Percentiles rank a stretch among this genome's conserved stretches.
Conservation (phyloP, 2,329 filamentous ascomycete genomes). For the Penicillium sp. region DNA sequence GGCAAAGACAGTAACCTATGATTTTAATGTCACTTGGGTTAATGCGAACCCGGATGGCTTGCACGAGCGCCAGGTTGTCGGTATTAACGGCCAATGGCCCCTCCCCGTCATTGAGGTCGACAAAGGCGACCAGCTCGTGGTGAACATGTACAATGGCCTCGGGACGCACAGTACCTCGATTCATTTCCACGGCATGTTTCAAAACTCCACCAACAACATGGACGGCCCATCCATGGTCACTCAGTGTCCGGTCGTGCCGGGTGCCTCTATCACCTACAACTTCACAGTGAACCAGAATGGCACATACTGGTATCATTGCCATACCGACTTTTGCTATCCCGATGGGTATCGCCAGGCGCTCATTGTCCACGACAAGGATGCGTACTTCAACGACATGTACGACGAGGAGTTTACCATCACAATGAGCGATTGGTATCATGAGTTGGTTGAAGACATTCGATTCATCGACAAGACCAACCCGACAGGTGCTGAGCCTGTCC, state of each 20-base stretch:
- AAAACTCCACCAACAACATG: conserved; percentile 69
- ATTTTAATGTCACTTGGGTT: conserved; percentile 53
- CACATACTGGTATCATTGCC: conserved; percentile 63
- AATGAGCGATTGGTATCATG: conserved; percentile 69
- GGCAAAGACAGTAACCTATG: conserved; percentile 31
- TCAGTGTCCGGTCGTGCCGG: conserved; percentile 43
- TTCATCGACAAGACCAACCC: conserved; percentile 44
- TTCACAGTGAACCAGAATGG: conserved; percentile 57
- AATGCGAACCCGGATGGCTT: conserved; percentile 52
- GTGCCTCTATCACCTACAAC: conserved; percentile 53
- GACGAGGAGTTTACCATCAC: conserved; percentile 59
- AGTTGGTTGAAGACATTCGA: conserved; percentile 52
- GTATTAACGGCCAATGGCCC: conserved; percentile 70
- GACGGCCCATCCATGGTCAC: conserved; percentile 64
- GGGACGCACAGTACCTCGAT: conserved; percentile 59
- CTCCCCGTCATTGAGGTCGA: conserved; percentile 67
- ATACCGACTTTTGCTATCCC: conserved; percentile 58
- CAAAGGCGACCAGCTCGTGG: conserved; percentile 64
- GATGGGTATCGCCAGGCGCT: conserved; percentile 65
- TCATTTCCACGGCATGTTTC: conserved; percentile 73
- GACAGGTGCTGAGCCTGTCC: conserved; percentile 59
- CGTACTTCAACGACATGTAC: conserved; percentile 49
- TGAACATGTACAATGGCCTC: conserved; percentile 63
- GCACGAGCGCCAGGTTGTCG: conserved; percentile 51
- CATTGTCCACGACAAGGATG: conserved; percentile 56